phyloP scores from a whole-genome alignment of 495 filamentous ascomycete species.

The Aspergillus conjunctus region DNA sequence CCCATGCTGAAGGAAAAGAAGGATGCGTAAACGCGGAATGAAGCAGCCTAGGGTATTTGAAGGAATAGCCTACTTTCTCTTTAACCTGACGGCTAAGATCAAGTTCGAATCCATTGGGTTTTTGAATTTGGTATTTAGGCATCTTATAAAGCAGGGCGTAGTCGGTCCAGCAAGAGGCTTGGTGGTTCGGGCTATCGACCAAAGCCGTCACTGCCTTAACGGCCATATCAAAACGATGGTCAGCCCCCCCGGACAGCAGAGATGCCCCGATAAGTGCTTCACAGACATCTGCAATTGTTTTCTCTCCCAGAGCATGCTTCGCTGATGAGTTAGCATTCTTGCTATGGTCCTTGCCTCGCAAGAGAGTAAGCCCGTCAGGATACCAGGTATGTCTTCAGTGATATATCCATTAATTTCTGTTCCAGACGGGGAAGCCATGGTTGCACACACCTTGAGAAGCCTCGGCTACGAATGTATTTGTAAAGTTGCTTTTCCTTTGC shows the following conservation, averaged over 20 bases:
- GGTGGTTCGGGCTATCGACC: slow-evolving; percentile 68
- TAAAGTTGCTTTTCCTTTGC: slow-evolving; percentile 66
- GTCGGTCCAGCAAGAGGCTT: slow-evolving; percentile 65
- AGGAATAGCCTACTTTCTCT: slow-evolving; percentile 72
- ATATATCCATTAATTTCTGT: slow-evolving; percentile 8
- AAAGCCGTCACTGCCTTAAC: slow-evolving; percentile 79
- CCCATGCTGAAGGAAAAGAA: slow-evolving; percentile 70
- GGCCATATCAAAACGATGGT: slow-evolving; percentile 72
- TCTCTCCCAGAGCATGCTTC: slow-evolving; percentile 76
- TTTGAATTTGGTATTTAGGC: slow-evolving; percentile 70
- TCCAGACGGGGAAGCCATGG: background rate
- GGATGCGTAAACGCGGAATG: slow-evolving; percentile 88
- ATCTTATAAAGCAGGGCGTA: slow-evolving; percentile 71
- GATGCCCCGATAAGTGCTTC: slow-evolving; percentile 94
- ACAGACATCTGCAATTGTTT: slow-evolving; percentile 95
- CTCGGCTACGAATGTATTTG: slow-evolving; percentile 77
- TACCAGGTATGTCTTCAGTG: slow-evolving; percentile 64
- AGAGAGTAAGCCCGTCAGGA: slow-evolving; percentile 69
- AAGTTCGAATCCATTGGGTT: slow-evolving; percentile 49
- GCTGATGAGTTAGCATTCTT: slow-evolving; percentile 54
- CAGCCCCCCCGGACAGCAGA: slow-evolving; percentile 61
- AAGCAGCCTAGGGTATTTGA: slow-evolving; percentile 74
- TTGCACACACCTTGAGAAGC: slow-evolving; percentile 67
- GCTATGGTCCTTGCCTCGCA: slow-evolving; percentile 60
- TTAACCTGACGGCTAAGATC: slow-evolving; percentile 69